Evolutionary conservation across 139 green algal species (phyloP), one percentile per base, ranked within the genome.

Genomic region (Chlamydomonas sp.): DNA sequence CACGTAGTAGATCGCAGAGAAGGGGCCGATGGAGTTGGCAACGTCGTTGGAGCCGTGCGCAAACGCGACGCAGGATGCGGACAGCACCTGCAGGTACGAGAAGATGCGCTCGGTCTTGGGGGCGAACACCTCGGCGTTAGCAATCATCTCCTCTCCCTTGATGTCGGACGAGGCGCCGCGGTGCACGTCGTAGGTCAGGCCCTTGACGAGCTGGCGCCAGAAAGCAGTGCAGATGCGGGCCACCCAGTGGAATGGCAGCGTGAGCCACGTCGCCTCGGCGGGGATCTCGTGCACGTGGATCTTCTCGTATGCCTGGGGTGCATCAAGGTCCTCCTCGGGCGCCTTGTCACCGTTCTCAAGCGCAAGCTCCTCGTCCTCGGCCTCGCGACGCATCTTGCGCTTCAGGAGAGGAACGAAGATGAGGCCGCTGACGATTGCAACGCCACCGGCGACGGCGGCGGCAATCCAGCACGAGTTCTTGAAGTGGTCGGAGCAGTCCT

Each of bases 31-130:
- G 16, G 86, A 75, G 54, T 96, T 96, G 63, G 88, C 85, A 0
- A 96, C 87, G 74, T 96, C 90, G 43, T 82, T 78, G 61, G 76
- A 37, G 3, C 90, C 90, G 70, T 96, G 90, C 4, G 89, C 79
- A 70, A 98, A 97, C 1, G 86, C 86, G 47, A 91, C 87, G 34
- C 79, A 87, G 64, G 79, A 87, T 2, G 92, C 88, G 29, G 90
- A 91, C 72, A 95, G 83, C 8, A 97, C 88, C 81, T 96, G 90
- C n/a, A 72, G 74, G 69, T 75, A 73, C 48, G 78, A 68, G 63
- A 72, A 82, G 13, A 79, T 62, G 6, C 78, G 58, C 81, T 96
- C 89, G 0, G 88, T 90, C 48, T 81, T 76, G 1, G 70, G 48
- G 69, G 91, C 84, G 61, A 93, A 96, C 38, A 81, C 39, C 68